Base-by-base conservation (phyloP, 2,329 filamentous ascomycete genomes). In the Aspergillus quadricinctus region DNA sequence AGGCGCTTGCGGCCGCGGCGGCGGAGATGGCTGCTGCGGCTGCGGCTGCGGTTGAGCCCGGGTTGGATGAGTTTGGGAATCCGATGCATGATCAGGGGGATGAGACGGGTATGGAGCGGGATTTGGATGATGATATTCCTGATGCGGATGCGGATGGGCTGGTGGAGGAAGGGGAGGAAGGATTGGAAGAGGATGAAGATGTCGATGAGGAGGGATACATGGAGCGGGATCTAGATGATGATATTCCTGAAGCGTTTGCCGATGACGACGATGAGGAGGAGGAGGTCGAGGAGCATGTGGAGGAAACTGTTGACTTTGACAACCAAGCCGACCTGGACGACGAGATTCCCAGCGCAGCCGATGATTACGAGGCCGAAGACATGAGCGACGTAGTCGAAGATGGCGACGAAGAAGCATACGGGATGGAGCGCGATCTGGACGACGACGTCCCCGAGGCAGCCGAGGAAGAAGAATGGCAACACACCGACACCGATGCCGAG, bases 1-100 rank as follows among this genome's bases (percentile, higher is more conserved):
- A 99, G 73, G 89, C 92, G 58, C 84, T 89, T 60, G 86, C 89
- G 68, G 83, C 88, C 2, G 77, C 90, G 4, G 84, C 88, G 55
- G 82, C 89, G 67, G 90, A 95, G 68, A 80, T 95, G 46, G 88
- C 88, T 14, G 67, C 68, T 28, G 87, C 89, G 68, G 83, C 88
- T 4, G 76, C 90, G 10, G 84, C 88, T 51, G 82, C 89, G 82
- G 75, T 67, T 10, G 74, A 76, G 23, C 76, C 70, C 19, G 75
- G 72, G 6, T 70, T 69, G 57, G 73, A 69, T 28, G 72, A 51
- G 29, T 41, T 66, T 25, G 65, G 55, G 5, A 69, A 48, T 23
- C 43, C n/a, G 19, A 46, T 46, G 23, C 43, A 46, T 46, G 43
- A 46, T 2, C n/a, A 23, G 43, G 23, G 10, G 8, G 78, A 55